Evolutionary conservation across 306 rosid species (phyloP).

Genomic region (Prunus padus): DNA sequence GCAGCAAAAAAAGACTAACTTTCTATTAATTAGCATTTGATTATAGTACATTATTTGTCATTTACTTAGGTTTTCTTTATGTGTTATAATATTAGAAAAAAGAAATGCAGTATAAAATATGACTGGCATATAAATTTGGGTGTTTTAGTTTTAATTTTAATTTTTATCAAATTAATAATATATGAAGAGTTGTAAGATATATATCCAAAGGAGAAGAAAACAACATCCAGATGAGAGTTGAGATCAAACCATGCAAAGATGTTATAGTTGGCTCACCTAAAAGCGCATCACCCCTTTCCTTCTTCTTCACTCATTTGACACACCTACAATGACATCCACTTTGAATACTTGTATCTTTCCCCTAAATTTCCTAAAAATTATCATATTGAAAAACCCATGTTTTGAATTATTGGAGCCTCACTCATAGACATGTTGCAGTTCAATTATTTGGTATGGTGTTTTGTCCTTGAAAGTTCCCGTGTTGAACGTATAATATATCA

Average conservation of each 20-base stretch:
- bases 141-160: neutral
- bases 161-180: neutral
- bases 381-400: neutral
- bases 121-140: neutral
- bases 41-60: no score
- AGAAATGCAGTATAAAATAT: no score
- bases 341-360: neutral
- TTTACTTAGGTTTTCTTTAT: no score
- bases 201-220: neutral
- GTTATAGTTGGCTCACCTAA: conserved; percentile 2
- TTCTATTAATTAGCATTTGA: no score
- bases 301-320: neutral
- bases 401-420: neutral
- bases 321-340: neutral
- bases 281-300: neutral
- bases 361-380: neutral
- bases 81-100: no score
- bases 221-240: neutral
- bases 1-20: neutral
- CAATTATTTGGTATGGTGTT: neutral
- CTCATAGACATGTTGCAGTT: neutral
- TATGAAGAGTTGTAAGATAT: neutral
- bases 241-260: neutral
- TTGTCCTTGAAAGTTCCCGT: neutral
- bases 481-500: no score